Evolutionary conservation across 768 basidiomycete genomes (phyloP).

Genomic region (Auriscalpium microsporum): DNA sequence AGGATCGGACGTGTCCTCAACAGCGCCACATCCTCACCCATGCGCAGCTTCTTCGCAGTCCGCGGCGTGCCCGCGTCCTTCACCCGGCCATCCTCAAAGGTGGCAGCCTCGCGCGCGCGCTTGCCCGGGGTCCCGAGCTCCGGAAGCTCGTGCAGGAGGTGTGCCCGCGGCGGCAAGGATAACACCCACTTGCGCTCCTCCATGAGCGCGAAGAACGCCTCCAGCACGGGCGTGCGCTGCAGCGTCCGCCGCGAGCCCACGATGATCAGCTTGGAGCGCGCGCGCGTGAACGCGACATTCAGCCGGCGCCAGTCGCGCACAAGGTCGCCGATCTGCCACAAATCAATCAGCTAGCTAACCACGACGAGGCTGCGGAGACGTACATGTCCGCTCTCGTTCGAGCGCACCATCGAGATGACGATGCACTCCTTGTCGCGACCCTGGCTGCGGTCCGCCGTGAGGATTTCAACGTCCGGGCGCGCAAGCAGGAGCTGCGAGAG

Average conservation of each 20-base stretch:
- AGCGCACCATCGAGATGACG: slow-evolving; percentile 86
- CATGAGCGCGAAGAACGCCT: slow-evolving; percentile 74
- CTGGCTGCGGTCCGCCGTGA: slow-evolving; percentile 91
- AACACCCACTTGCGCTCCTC: slow-evolving; percentile 65
- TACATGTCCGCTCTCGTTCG: slow-evolving; percentile 71
- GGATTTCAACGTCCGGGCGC: slow-evolving; percentile 60
- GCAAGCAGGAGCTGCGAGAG: slow-evolving; percentile 55
- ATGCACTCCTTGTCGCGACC: slow-evolving; percentile 95
- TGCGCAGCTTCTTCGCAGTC: slow-evolving; percentile 30
- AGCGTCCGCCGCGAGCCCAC: slow-evolving; percentile 84
- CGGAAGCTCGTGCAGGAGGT: slow-evolving; percentile 20
- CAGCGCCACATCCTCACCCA: slow-evolving; percentile 30
- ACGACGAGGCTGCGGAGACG: slow-evolving; percentile 19
- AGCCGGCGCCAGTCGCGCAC: slow-evolving; percentile 93
- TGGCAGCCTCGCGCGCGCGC: slow-evolving; percentile 9
- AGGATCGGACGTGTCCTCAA: slow-evolving; percentile 52
- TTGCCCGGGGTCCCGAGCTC: background rate
- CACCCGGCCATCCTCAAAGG: slow-evolving; percentile 7
- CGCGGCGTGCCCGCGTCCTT: background rate
- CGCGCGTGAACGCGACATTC: slow-evolving; percentile 95
- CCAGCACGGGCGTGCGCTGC: slow-evolving; percentile 46
- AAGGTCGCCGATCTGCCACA: slow-evolving; percentile 74
- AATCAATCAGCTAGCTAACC: background rate
- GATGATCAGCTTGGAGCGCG: slow-evolving; percentile 82
- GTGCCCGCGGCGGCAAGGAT: slow-evolving; percentile 43